A percentile compares a stretch with the other conserved stretches of the same genome.
Evolutionary conservation across 2,329 filamentous ascomycete genomes (phyloP).

Genomic region (Didymella lethalis): DNA sequence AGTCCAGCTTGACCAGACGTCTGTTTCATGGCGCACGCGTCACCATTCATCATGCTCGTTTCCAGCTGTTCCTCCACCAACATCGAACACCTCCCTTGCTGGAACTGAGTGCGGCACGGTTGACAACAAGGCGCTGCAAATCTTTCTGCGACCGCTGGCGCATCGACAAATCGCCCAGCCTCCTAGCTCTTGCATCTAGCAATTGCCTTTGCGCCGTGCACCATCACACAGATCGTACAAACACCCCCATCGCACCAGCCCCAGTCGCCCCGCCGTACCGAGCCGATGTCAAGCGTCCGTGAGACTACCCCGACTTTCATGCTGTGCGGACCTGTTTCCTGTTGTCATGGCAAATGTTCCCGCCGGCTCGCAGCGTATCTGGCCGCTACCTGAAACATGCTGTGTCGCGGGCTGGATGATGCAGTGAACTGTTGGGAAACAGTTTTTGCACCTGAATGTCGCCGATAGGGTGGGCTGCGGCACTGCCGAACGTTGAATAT

Average conservation of each 20-base stretch:
- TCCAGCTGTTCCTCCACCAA: conserved; percentile 2
- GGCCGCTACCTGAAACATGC: conserved; percentile 15
- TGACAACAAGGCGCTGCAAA: background rate
- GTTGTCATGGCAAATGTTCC: conserved; percentile 17
- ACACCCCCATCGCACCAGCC: conserved; percentile 3
- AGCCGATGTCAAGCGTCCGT: conserved; percentile 11
- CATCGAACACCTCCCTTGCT: conserved; percentile 10
- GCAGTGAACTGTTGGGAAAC: conserved; percentile 24
- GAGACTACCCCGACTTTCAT: conserved; percentile 5
- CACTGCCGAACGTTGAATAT: conserved; percentile 14
- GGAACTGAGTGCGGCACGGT: conserved; percentile 6
- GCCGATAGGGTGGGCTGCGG: conserved; percentile 9
- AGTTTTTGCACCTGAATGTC: conserved; percentile 13
- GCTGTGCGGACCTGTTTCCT: conserved; percentile 4
- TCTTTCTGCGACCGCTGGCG: conserved; percentile 4
- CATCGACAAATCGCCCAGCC: background rate
- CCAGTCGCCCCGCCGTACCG: conserved; percentile 7
- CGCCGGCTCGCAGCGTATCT: conserved; percentile 9
- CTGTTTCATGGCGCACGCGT: conserved; percentile 12
- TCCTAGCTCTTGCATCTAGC: background rate
- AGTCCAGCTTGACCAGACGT: background rate
- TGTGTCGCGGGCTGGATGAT: conserved; percentile 15
- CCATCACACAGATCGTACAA: conserved; percentile 11
- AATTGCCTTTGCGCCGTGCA: conserved; percentile 9
- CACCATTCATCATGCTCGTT: conserved; percentile 11